Evolutionary conservation across 768 basidiomycete species (phyloP).

Genomic region (Boletus rufocinnamomeus): DNA sequence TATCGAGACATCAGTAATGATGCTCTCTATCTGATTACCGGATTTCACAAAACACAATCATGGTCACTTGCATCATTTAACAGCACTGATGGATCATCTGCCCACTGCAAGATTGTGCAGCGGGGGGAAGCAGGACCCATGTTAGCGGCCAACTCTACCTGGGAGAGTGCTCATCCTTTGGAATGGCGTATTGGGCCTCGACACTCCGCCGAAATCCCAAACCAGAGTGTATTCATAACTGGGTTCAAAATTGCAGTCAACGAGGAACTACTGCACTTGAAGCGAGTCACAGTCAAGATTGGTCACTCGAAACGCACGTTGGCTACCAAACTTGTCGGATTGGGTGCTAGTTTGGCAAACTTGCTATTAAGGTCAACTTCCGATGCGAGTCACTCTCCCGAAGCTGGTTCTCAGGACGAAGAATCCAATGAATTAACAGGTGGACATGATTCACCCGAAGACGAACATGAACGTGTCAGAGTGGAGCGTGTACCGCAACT

Average conservation of each 20-base stretch:
- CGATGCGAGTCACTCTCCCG: background rate
- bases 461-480: background rate
- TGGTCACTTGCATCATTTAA: background rate
- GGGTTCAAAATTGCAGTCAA: conserved; percentile 16
- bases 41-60: background rate
- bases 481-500: background rate
- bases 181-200: background rate
- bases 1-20: background rate
- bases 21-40: background rate
- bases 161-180: background rate
- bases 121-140: background rate
- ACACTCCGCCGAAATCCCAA: background rate
- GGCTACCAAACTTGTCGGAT: background rate
- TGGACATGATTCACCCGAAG: background rate
- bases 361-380: background rate
- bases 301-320: background rate
- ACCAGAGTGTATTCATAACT: conserved; percentile 18
- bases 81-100: background rate
- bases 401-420: background rate
- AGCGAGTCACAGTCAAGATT: background rate
- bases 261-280: conserved; percentile 1
- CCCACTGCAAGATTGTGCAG: background rate
- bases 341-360: background rate
- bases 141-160: background rate
- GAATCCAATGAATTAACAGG: background rate